These are phyloP conservation scores for Garcileccinum viscosum DNA, from an alignment of 1,284 basidiomycete genomes.

Conservation along the genomic window DNA sequence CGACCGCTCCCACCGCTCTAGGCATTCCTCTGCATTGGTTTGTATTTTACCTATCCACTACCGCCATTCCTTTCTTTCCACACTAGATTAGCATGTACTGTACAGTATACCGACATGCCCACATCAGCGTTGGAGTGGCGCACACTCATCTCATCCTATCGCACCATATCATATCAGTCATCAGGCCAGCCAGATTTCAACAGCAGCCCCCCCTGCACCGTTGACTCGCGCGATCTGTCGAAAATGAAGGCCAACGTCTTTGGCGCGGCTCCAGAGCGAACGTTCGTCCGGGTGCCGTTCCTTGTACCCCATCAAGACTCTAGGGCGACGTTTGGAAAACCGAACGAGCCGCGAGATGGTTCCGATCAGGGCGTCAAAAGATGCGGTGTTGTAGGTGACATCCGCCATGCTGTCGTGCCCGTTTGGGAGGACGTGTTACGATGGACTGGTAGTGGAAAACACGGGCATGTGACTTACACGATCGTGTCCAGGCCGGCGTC, in stretches of 20 bases:
- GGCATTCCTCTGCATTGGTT: neutral
- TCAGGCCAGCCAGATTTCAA: conserved; percentile 75
- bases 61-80: neutral
- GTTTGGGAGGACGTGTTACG: neutral
- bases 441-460: neutral
- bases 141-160: conserved; percentile 2
- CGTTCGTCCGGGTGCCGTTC: conserved; percentile 79
- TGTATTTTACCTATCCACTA: conserved; percentile 12
- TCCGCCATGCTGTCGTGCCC: conserved; percentile 77
- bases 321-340: conserved; percentile 43
- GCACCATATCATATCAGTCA: neutral
- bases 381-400: conserved; percentile 86
- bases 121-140: neutral
- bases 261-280: conserved; percentile 69
- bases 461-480: conserved; percentile 47
- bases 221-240: conserved; percentile 57
- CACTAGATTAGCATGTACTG: conserved; percentile 4
- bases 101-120: conserved; percentile 16
- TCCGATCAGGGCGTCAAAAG: conserved; percentile 72
- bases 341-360: conserved; percentile 57
- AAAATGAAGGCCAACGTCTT: conserved; percentile 57
- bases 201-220: conserved; percentile 63
- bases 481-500: conserved; percentile 59
- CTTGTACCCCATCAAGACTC: conserved; percentile 81
- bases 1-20: conserved; percentile 78